phyloP scores from a whole-genome alignment of 2,329 filamentous ascomycete genomes.

The Dissoconium aciculare region DNA sequence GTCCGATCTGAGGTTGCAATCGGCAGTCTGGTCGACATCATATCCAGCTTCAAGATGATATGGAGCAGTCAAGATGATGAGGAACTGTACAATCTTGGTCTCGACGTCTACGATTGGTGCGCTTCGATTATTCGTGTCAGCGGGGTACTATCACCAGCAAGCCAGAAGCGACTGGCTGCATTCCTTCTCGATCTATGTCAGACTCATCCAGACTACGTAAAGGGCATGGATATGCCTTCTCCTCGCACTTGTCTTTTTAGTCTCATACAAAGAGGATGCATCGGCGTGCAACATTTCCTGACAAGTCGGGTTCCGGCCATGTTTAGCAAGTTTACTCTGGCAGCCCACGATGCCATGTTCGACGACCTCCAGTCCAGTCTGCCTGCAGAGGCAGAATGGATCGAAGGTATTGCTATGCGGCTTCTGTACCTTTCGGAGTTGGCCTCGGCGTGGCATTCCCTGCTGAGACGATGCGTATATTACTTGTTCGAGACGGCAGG shows the following conservation, averaged over 20 bases:
- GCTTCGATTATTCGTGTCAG: conserved; percentile 51
- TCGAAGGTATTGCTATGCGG: conserved; percentile 74
- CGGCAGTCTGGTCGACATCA: conserved; percentile 50
- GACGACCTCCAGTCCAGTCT: conserved; percentile 67
- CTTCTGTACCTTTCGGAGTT: conserved; percentile 61
- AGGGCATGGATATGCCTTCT: conserved; percentile 38
- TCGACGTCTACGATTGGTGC: conserved; percentile 68
- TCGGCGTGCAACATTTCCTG: conserved; percentile 62
- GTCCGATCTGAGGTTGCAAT: conserved; percentile 62
- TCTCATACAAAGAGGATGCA: conserved; percentile 50
- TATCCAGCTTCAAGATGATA: conserved; percentile 46
- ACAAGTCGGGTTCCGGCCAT: conserved; percentile 54
- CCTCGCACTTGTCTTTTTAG: conserved; percentile 58
- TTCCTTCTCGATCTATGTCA: conserved; percentile 58
- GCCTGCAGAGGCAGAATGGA: conserved; percentile 54
- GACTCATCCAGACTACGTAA: conserved; percentile 51
- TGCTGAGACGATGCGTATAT: conserved; percentile 76
- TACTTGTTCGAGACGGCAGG: conserved; percentile 87
- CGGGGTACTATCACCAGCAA: conserved; percentile 52
- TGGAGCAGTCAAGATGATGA: conserved; percentile 46
- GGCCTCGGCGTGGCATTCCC: conserved; percentile 69
- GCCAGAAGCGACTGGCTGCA: conserved; percentile 50
- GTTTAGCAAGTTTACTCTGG: conserved; percentile 70
- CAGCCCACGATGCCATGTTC: conserved; percentile 69
- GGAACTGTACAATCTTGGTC: conserved; percentile 49